Percentiles rank a stretch among this genome's conserved stretches.
phyloP scores from a whole-genome alignment of 164 flowering plant species.

The Vitis vinifera region DNA sequence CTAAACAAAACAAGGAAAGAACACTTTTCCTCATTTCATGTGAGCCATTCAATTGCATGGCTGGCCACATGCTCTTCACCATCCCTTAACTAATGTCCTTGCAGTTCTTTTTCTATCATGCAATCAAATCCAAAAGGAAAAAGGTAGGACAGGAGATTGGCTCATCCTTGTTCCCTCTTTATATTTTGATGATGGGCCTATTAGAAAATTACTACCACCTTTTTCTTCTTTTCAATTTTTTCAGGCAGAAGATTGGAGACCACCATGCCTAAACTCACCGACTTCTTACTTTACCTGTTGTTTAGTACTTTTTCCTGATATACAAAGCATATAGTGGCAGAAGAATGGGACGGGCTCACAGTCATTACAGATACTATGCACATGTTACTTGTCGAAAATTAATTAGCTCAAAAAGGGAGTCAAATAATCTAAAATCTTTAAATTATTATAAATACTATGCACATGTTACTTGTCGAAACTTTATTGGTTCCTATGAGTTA shows the following conservation, averaged over 20 bases:
- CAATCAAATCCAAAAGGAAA: constrained; percentile 26
- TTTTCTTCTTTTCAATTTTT: background rate
- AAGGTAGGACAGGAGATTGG: constrained; percentile 25
- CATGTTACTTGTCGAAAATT: no score
- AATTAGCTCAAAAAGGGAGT: no score
- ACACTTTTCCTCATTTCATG: constrained; percentile 19
- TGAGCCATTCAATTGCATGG: constrained; percentile 22
- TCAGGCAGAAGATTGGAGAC: constrained; percentile 2
- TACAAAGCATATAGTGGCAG: background rate
- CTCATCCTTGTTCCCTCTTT: constrained; percentile 25
- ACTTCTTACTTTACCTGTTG: constrained; percentile 6
- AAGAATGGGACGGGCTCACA: background rate
- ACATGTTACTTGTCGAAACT: no score
- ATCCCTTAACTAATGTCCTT: constrained; percentile 17
- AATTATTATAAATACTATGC: no score
- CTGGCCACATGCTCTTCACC: constrained; percentile 40
- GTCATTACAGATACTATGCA: no score
- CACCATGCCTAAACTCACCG: constrained; percentile 4
- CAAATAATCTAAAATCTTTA: no score
- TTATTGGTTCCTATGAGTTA: no score
- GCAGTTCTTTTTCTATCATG: constrained; percentile 13
- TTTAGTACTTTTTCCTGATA: background rate
- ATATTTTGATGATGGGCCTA: constrained; percentile 16
- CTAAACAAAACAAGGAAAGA: constrained; percentile 12
- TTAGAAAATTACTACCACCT: constrained; percentile 3